Conservation (phyloP, 2,329 filamentous ascomycete genomes). For the Botrytis fabae region DNA sequence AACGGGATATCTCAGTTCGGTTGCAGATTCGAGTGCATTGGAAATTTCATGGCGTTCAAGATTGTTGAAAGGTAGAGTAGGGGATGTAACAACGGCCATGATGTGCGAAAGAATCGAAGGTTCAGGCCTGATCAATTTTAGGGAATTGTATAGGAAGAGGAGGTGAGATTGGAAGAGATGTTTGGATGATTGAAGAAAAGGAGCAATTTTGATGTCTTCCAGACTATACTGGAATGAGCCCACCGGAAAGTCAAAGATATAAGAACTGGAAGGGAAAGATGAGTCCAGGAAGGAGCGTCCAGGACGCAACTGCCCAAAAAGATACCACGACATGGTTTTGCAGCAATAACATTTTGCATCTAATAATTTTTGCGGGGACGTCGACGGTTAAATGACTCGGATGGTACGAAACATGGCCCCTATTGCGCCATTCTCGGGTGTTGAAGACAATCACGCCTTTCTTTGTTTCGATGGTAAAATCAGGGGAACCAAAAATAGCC, state of each 20-base stretch:
- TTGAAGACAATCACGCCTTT: constrained; percentile 20
- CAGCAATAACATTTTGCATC: background rate
- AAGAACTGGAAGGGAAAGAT: background rate
- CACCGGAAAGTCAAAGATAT: constrained; percentile 7
- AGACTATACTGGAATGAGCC: background rate
- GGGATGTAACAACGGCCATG: constrained; percentile 26
- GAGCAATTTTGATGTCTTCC: background rate
- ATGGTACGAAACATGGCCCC: constrained; percentile 13
- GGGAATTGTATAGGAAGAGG: background rate
- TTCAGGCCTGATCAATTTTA: background rate
- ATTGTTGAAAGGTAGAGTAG: constrained; percentile 21
- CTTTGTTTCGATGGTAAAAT: constrained; percentile 21
- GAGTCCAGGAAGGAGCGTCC: constrained; percentile 13
- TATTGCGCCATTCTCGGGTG: constrained; percentile 23
- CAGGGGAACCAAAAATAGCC: background rate
- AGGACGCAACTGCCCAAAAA: constrained; percentile 15
- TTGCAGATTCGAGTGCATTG: constrained; percentile 2
- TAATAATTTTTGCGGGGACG: background rate
- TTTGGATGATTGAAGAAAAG: constrained; percentile 4
- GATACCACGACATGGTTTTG: constrained; percentile 14
- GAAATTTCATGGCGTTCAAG: background rate
- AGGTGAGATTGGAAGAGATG: background rate
- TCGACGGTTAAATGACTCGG: constrained; percentile 12
- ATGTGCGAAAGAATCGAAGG: background rate
- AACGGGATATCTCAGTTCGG: background rate